These are phyloP conservation scores for Colletotrichum tabaci DNA, from an alignment of 2,329 filamentous ascomycete genomes.

Conservation along the genomic window DNA sequence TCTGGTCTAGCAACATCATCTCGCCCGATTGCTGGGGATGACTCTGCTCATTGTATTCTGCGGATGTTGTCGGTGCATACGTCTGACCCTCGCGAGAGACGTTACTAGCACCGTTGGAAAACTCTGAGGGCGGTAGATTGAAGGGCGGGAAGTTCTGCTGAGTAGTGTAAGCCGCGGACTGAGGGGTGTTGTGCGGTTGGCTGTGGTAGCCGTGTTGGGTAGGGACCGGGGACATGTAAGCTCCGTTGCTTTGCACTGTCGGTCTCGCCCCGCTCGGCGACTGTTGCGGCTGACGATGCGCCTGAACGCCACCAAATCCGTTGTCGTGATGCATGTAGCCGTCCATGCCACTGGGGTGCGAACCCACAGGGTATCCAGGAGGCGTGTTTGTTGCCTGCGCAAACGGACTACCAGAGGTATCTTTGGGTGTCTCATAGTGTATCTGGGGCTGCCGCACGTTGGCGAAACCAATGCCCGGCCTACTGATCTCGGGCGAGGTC, in stretches of 20 bases:
- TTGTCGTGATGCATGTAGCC: slow-evolving; percentile 60
- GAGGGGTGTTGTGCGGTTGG: slow-evolving; percentile 62
- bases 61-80: slow-evolving; percentile 56
- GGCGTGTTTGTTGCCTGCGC: slow-evolving; percentile 62
- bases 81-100: slow-evolving; percentile 54
- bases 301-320: slow-evolving; percentile 51
- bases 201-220: slow-evolving; percentile 64
- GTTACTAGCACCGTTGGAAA: slow-evolving; percentile 53
- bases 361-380: slow-evolving; percentile 47
- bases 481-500: slow-evolving; percentile 64
- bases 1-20: slow-evolving; percentile 74
- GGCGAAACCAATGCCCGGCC: slow-evolving; percentile 59
- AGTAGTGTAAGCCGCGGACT: slow-evolving; percentile 66
- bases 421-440: slow-evolving; percentile 63
- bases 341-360: slow-evolving; percentile 56
- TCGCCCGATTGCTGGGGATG: slow-evolving; percentile 63
- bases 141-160: slow-evolving; percentile 76
- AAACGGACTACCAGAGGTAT: slow-evolving; percentile 61
- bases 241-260: slow-evolving; percentile 61
- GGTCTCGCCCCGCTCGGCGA: slow-evolving; percentile 62
- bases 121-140: slow-evolving; percentile 73
- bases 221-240: slow-evolving; percentile 69
- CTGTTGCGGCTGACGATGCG: slow-evolving; percentile 53
- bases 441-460: slow-evolving; percentile 57
- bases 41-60: slow-evolving; percentile 63